phyloP scores from a whole-genome alignment of 2,329 filamentous ascomycete genomes.

The Ophiocordyceps camponoti-rufipedis region DNA sequence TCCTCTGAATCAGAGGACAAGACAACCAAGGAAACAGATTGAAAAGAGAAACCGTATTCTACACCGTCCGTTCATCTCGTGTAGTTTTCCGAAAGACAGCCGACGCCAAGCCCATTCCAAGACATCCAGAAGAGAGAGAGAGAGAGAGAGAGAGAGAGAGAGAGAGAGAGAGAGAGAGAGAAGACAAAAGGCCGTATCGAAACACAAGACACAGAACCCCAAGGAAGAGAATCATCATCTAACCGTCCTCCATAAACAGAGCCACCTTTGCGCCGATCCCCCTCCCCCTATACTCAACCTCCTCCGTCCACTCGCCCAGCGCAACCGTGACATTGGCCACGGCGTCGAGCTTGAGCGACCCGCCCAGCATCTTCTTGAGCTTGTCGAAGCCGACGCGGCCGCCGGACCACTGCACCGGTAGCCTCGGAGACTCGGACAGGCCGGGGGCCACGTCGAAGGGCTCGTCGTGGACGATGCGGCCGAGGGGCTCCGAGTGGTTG shows the following conservation, averaged over 20 bases:
- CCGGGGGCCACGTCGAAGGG: conserved; percentile 67
- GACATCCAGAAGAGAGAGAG: too few species aligned
- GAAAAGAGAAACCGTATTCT: too few species aligned
- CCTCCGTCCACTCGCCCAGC: conserved; percentile 58
- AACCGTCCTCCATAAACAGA: conserved; percentile 6
- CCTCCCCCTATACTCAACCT: conserved; percentile 49
- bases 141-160: too few species aligned
- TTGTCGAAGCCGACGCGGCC: conserved; percentile 69
- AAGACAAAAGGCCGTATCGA: background rate
- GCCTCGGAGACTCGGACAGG: conserved; percentile 47
- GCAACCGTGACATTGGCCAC: conserved; percentile 56
- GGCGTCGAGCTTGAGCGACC: conserved; percentile 60
- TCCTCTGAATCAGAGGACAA: too few species aligned
- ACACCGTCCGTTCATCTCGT: too few species aligned
- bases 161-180: too few species aligned
- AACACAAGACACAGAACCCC: background rate
- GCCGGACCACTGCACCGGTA: conserved; percentile 70
- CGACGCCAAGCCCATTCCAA: too few species aligned
- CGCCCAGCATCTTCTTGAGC: conserved; percentile 62
- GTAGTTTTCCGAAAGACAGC: too few species aligned
- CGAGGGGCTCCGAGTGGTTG: conserved; percentile 60
- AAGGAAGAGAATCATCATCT: too few species aligned
- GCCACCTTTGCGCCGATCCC: conserved; percentile 47
- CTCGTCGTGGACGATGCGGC: conserved; percentile 54
- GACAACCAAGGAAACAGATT: too few species aligned